Conservation (phyloP, 805 yeast genomes). For the Yamadazyma paraphyllophila region DNA sequence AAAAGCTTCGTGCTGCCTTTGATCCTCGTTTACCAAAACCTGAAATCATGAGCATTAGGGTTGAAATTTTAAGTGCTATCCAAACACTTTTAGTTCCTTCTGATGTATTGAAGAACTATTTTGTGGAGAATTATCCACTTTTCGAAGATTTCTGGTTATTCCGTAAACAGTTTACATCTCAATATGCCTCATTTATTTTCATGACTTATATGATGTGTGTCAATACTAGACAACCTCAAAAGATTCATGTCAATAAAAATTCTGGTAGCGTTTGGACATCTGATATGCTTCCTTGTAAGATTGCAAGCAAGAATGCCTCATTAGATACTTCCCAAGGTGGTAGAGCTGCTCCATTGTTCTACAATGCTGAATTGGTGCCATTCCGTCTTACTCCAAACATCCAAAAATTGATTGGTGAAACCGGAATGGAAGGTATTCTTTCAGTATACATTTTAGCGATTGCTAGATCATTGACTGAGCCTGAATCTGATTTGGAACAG, state of each 20-base stretch:
- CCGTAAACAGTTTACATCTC: conserved; percentile 91
- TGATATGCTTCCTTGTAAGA: conserved; percentile 91
- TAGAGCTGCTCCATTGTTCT: conserved; percentile 77
- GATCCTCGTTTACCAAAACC: conserved; percentile 94
- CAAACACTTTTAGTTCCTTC: conserved; percentile 86
- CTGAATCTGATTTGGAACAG: conserved; percentile 88
- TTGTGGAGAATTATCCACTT: conserved; percentile 62
- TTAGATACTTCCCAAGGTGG: conserved; percentile 48
- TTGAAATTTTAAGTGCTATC: conserved; percentile 87
- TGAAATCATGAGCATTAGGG: conserved; percentile 81
- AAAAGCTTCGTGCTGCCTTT: conserved; percentile 85
- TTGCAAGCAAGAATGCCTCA: conserved; percentile 54
- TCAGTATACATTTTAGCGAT: conserved; percentile 81
- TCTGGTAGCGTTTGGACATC: conserved; percentile 92
- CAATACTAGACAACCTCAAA: conserved; percentile 89
- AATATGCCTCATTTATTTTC: conserved; percentile 89
- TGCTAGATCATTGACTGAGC: conserved; percentile 85
- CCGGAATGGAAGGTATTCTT: conserved; percentile 88
- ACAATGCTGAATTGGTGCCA: conserved; percentile 90
- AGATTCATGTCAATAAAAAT: conserved; percentile 74
- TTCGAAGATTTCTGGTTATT: conserved; percentile 97
- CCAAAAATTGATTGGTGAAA: conserved; percentile 89
- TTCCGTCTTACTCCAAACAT: conserved; percentile 95
- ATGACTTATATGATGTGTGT: conserved; percentile 94
- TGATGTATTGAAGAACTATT: conserved; percentile 77